Percentiles rank a stretch among this genome's conserved stretches.
Conservation (phyloP, 2,329 filamentous ascomycete species). For the Lachnellula suecica region DNA sequence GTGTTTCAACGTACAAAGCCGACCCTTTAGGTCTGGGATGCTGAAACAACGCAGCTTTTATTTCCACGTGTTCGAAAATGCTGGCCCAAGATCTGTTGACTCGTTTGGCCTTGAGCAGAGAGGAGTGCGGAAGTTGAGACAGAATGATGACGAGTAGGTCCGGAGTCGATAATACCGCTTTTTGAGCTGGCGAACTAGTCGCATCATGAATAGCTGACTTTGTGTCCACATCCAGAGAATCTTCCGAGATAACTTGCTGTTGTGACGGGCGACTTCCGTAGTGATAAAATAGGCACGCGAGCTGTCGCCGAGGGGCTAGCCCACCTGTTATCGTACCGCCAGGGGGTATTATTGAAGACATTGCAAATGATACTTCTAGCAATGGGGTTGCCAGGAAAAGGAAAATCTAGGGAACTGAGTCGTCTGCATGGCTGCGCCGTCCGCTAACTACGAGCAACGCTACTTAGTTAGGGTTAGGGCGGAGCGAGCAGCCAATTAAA, state of each 20-base stretch:
- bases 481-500: background rate
- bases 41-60: conserved; percentile 9
- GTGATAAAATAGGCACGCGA: background rate
- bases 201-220: background rate
- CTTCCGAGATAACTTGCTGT: background rate
- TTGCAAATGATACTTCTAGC: background rate
- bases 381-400: background rate
- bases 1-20: conserved; percentile 5
- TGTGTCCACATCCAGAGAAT: background rate
- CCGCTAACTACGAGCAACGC: background rate
- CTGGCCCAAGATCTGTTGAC: conserved; percentile 8
- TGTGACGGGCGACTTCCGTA: background rate
- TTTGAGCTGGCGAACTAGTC: conserved; percentile 5
- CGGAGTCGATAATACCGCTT: conserved; percentile 4
- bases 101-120: conserved; percentile 6
- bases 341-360: background rate
- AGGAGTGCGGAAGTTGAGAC: conserved; percentile 10
- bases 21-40: conserved; percentile 8
- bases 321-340: background rate
- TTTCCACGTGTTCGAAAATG: conserved; percentile 5
- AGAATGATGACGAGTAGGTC: conserved; percentile 7
- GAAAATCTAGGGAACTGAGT: background rate
- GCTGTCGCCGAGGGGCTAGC: background rate
- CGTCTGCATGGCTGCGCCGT: background rate
- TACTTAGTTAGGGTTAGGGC: too few relatives aligned